A percentile compares a stretch with the other conserved stretches of the same genome.
phyloP scores from a whole-genome alignment of 139 green algal genomes.

The Picochlorum sp. region DNA sequence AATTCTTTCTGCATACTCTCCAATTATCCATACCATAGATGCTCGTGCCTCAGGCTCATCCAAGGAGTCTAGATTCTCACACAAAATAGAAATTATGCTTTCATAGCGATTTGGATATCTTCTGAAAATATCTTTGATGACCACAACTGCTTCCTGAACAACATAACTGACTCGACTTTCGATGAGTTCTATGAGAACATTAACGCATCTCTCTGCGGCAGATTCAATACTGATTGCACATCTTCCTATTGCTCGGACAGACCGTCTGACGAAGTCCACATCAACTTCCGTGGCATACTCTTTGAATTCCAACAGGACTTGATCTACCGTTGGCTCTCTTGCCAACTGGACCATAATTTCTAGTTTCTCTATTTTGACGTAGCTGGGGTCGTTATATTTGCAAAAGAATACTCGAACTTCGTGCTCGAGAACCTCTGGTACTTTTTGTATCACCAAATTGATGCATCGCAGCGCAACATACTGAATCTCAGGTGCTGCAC shows the following conservation, averaged over 20 bases:
- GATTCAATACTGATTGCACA: conserved; percentile 85
- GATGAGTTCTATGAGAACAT: conserved; percentile 96
- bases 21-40: conserved; percentile 95
- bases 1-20: conserved; percentile 98
- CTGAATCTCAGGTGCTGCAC: conserved; percentile 89
- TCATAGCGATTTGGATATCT: conserved; percentile 92
- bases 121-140: conserved; percentile 97
- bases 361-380: conserved; percentile 99
- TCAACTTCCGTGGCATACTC: conserved; percentile 99
- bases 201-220: conserved; percentile 86
- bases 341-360: conserved; percentile 96
- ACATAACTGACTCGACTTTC: conserved; percentile 95
- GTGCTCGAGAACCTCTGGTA: conserved; percentile 67
- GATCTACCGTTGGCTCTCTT: conserved; percentile 86
- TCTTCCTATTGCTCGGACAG: conserved; percentile 84
- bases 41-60: conserved; percentile 96
- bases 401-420: conserved; percentile 99
- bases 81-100: conserved; percentile 88
- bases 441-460: conserved; percentile 86
- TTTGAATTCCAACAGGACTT: conserved; percentile 98
- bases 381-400: conserved; percentile 99
- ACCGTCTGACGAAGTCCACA: conserved; percentile 95
- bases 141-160: conserved; percentile 94
- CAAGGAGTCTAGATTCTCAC: conserved; percentile 89
- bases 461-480: conserved; percentile 99